phyloP scores from a whole-genome alignment of 1,139 yeast genomes.

The Debaryomyces subglobosus region DNA sequence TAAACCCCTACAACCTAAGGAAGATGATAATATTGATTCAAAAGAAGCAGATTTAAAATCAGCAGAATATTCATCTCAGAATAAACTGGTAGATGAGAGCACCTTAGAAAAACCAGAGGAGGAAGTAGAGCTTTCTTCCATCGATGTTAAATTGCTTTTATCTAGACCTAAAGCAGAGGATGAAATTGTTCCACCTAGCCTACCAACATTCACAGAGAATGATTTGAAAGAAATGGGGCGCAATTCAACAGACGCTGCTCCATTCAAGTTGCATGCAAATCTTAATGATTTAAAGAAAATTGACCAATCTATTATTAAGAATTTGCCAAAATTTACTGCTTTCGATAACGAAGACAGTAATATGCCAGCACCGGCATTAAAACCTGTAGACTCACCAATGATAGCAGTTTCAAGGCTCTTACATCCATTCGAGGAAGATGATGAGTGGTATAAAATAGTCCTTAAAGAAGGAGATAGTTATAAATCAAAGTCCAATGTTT shows the following conservation, averaged over 20 bases:
- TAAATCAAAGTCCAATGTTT: constrained; percentile 11
- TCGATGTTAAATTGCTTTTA: constrained; percentile 33
- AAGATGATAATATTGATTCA: not conserved
- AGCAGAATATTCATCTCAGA: not conserved
- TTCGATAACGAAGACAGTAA: constrained; percentile 39
- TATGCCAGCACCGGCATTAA: constrained; percentile 23
- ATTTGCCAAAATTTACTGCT: constrained; percentile 58
- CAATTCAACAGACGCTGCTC: constrained; percentile 17
- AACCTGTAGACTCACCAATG: constrained; percentile 29
- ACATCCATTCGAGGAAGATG: constrained; percentile 63
- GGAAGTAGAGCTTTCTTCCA: constrained; percentile 16
- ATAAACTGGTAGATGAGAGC: not conserved
- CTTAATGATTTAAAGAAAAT: constrained; percentile 54
- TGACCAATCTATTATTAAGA: constrained; percentile 57
- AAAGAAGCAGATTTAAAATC: not conserved
- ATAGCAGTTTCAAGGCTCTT: constrained; percentile 59
- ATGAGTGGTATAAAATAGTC: constrained; percentile 64
- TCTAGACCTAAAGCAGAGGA: constrained; percentile 29
- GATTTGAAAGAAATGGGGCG: constrained; percentile 17
- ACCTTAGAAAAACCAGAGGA: not conserved
- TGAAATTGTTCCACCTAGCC: constrained; percentile 25
- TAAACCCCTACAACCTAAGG: not conserved
- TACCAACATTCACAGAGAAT: constrained; percentile 30
- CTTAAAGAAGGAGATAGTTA: constrained; percentile 46
- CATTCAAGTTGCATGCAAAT: constrained; percentile 61